Evolutionary conservation across 148 eudicot genomes (phyloP).

Genomic region (Rhododendron henanense): DNA sequence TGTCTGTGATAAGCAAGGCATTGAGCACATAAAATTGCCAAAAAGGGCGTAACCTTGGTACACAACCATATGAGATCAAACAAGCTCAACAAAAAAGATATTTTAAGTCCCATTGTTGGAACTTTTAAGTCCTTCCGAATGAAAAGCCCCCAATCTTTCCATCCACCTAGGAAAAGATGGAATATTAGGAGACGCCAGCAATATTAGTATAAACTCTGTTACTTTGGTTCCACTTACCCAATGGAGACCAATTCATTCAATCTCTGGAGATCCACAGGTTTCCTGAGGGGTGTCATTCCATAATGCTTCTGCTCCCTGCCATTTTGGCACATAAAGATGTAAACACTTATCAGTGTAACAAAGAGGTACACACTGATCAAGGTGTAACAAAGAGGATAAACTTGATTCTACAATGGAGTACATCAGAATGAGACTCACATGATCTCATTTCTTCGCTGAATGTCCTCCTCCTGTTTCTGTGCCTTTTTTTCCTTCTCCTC

Average conservation of each 20-base stretch:
- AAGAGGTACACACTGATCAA: slow-evolving; percentile 6
- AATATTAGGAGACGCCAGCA: neutral
- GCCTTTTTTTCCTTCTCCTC: slow-evolving; percentile 62
- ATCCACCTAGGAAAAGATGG: neutral
- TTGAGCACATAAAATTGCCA: neutral
- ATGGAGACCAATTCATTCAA: slow-evolving; percentile 48
- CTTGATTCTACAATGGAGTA: neutral
- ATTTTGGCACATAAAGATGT: slow-evolving; percentile 6
- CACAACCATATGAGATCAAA: neutral
- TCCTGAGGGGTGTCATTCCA: slow-evolving; percentile 72
- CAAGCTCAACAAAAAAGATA: neutral
- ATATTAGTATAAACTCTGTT: neutral
- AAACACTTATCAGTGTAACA: neutral
- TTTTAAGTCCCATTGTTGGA: neutral
- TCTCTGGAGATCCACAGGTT: slow-evolving; percentile 72
- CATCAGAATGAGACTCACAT: slow-evolving; percentile 32
- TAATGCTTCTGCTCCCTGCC: slow-evolving; percentile 80
- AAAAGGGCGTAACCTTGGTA: neutral
- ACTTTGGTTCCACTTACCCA: slow-evolving; percentile 46
- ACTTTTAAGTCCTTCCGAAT: neutral
- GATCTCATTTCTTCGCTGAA: slow-evolving; percentile 57
- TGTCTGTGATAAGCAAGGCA: neutral
- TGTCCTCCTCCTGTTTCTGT: slow-evolving; percentile 54
- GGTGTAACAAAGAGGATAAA: neutral
- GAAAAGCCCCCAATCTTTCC: neutral